Conservation (phyloP, 768 basidiomycete genomes). For the Sporobolomyces pararoseus region DNA sequence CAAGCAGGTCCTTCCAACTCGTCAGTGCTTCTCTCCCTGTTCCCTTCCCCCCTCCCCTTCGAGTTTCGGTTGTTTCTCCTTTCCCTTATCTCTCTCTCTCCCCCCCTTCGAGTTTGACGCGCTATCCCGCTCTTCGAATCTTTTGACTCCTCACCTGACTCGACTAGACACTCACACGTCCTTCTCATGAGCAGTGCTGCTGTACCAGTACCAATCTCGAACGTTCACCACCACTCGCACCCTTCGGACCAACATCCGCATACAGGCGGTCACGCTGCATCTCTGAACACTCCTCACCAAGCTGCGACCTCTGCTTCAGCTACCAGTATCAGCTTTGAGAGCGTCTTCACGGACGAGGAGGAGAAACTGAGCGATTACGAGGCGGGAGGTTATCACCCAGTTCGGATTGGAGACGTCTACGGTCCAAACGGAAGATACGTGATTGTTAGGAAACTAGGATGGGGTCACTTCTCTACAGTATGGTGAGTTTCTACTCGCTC, state of each 20-base stretch:
- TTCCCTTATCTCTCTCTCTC: neutral
- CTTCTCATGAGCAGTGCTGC: constrained; percentile 3
- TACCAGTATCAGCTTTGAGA: constrained; percentile 40
- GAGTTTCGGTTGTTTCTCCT: too few relatives aligned
- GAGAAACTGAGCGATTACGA: constrained; percentile 47
- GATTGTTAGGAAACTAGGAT: constrained; percentile 88
- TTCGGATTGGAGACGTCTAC: constrained; percentile 45
- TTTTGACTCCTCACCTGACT: too few relatives aligned
- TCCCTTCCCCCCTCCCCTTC: neutral
- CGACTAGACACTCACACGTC: too few relatives aligned
- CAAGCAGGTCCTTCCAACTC: neutral
- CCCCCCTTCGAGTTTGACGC: too few relatives aligned
- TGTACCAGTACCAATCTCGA: constrained; percentile 21
- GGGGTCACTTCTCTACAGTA: constrained; percentile 94
- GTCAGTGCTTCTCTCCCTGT: neutral
- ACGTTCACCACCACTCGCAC: constrained; percentile 14
- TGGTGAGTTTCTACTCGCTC: constrained; percentile 53
- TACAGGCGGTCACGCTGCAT: constrained; percentile 31
- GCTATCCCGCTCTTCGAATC: neutral
- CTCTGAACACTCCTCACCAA: constrained; percentile 13
- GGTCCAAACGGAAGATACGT: constrained; percentile 68
- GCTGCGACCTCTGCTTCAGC: constrained; percentile 1
- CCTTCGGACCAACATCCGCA: constrained; percentile 33
- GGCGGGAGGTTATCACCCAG: constrained; percentile 45
- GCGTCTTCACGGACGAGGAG: constrained; percentile 46